Conservation (phyloP, 169 alveolate genomes). For the Cryptosporidium bovis region DNA sequence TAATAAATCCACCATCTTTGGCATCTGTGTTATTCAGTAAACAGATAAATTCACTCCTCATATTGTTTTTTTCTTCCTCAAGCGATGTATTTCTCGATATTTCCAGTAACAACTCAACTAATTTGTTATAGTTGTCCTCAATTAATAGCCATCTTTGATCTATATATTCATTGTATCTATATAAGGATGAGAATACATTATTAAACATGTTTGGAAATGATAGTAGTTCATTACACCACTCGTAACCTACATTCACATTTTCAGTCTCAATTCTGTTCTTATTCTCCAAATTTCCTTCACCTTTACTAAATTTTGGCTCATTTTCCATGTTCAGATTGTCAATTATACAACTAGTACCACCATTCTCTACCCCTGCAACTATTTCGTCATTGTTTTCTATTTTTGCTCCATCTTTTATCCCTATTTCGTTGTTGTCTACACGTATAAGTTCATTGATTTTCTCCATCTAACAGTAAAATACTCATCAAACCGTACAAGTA, state of each 20-base stretch:
- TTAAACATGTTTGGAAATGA: conserved; percentile 43
- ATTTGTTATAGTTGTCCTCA: conserved; percentile 22
- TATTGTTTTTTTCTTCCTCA: not conserved
- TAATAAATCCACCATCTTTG: not conserved
- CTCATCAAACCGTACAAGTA: not conserved
- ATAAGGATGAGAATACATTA: conserved; percentile 20
- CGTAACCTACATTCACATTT: conserved; percentile 1
- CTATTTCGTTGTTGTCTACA: not conserved
- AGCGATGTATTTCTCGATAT: not conserved
- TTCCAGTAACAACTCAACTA: conserved; percentile 8
- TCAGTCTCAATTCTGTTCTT: not conserved
- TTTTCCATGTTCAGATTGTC: not conserved
- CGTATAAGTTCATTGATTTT: not conserved
- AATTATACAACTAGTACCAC: not conserved
- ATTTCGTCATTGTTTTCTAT: not conserved
- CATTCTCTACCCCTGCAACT: not conserved
- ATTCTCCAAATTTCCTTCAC: not conserved
- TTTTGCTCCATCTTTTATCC: not conserved
- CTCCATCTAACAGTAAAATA: too few relatives aligned
- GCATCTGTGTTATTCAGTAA: too few relatives aligned
- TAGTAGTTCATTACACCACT: conserved; percentile 46
- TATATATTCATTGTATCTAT: conserved; percentile 45
- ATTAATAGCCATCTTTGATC: conserved; percentile 53
- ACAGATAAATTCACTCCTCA: too few relatives aligned
- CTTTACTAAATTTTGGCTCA: not conserved